Percentiles rank a stretch among this genome's conserved stretches.
Conservation (phyloP, 139 green algal species). For the Gonium pectorale region DNA sequence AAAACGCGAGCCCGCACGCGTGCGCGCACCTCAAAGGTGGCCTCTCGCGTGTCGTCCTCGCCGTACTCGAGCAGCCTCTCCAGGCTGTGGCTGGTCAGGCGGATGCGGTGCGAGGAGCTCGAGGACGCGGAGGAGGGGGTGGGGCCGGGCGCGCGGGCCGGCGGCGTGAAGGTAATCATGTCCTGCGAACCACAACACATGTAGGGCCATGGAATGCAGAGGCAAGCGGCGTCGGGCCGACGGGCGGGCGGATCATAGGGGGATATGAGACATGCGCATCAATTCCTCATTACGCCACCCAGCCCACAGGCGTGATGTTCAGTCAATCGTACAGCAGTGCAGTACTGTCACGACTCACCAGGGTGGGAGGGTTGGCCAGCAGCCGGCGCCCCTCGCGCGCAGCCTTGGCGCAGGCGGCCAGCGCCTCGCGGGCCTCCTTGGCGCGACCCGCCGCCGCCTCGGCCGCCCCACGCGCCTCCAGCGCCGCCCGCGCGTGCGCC, state of each 20-base stretch:
- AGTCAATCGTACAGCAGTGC: too few species aligned
- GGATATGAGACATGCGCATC: too few species aligned
- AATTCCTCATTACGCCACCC: too few species aligned
- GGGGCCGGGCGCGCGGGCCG: background rate
- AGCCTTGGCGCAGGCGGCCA: slow-evolving; percentile 41
- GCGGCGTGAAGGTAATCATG: slow-evolving; percentile 12
- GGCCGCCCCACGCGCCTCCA: slow-evolving; percentile 14
- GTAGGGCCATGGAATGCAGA: too few species aligned
- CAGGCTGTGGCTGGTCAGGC: slow-evolving; percentile 33
- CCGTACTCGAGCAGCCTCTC: slow-evolving; percentile 70
- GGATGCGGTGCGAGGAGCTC: background rate
- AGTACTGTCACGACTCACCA: too few species aligned
- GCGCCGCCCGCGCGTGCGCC: slow-evolving; percentile 6
- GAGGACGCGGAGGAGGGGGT: background rate
- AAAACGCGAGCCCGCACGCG: background rate
- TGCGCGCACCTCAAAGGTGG: slow-evolving; percentile 49
- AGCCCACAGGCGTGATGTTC: too few species aligned
- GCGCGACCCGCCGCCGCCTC: slow-evolving; percentile 35
- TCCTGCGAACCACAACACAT: too few species aligned
- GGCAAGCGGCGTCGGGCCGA: too few species aligned
- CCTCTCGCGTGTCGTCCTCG: slow-evolving; percentile 62
- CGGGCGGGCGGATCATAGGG: too few species aligned
- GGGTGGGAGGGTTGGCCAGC: slow-evolving; percentile 29
- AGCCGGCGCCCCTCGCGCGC: slow-evolving; percentile 32
- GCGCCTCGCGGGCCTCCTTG: slow-evolving; percentile 36